Conservation (phyloP, 2,329 filamentous ascomycete species). For the Sclerotinia borealis region DNA sequence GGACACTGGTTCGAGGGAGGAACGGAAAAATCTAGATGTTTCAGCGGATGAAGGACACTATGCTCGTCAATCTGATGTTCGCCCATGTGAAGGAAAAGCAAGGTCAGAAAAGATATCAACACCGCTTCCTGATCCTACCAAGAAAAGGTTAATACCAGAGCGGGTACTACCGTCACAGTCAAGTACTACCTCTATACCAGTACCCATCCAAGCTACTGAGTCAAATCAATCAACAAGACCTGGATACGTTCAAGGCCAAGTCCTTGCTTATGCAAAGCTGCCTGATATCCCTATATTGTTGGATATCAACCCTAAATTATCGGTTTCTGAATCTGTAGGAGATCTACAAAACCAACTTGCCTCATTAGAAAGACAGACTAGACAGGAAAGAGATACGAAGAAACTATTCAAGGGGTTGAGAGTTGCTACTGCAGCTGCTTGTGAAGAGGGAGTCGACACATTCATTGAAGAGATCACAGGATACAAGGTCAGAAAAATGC, state of each 20-base stretch:
- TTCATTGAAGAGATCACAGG: conserved; percentile 48
- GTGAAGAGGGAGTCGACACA: conserved; percentile 47
- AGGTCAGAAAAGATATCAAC: not conserved
- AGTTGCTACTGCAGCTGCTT: conserved; percentile 50
- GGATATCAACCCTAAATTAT: not conserved
- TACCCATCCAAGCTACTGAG: not conserved
- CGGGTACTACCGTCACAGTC: not conserved
- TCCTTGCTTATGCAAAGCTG: not conserved
- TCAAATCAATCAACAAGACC: conserved; percentile 3
- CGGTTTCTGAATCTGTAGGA: not conserved
- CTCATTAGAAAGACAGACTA: not conserved
- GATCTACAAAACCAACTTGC: not conserved
- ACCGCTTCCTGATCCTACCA: conserved; percentile 6
- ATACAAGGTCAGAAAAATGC: conserved; percentile 46
- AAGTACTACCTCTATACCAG: not conserved
- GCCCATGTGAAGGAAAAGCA: not conserved
- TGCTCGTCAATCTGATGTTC: not conserved
- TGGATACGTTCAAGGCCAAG: not conserved
- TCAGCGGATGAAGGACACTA: not conserved
- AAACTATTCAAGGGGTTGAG: conserved; percentile 50
- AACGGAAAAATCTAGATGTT: not conserved
- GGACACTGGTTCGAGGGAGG: not conserved
- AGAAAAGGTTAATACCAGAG: not conserved
- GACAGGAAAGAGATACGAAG: conserved; percentile 21
- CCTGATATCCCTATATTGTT: not conserved